A percentile compares a stretch with the other conserved stretches of the same genome.
Conservation (phyloP, 345 rosid species). For the Corchorus olitorius region DNA sequence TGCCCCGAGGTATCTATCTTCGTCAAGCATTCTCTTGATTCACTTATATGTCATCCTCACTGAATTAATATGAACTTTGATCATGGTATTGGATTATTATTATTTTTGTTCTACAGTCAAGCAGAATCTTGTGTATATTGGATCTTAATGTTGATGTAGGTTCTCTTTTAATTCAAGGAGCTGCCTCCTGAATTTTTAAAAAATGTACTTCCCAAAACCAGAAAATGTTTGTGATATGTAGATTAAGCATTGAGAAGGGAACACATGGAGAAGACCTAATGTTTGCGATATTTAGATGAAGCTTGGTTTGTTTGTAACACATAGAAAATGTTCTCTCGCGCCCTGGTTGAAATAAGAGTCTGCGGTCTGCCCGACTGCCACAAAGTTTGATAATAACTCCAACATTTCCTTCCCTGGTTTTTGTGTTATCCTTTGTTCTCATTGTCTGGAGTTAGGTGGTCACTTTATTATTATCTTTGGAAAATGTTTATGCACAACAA, state of each 20-base stretch:
- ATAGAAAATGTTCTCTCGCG: not conserved
- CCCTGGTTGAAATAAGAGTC: not conserved
- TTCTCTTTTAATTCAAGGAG: constrained; percentile 11
- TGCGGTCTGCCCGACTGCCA: not conserved
- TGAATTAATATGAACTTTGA: constrained; percentile 1
- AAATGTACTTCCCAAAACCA: constrained; percentile 3
- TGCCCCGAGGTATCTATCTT: constrained; percentile 61
- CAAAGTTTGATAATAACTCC: not conserved
- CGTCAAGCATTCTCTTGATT: constrained; percentile 5
- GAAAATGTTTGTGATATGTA: not conserved
- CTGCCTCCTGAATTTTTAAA: not conserved
- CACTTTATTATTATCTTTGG: not conserved
- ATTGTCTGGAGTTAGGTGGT: not conserved
- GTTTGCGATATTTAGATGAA: not conserved
- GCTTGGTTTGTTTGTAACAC: not conserved
- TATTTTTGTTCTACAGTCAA: not conserved
- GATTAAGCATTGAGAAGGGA: not conserved
- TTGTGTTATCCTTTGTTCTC: not conserved
- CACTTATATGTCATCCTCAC: constrained; percentile 1
- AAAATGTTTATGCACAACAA: not conserved
- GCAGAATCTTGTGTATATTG: constrained; percentile 4
- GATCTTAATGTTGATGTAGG: constrained; percentile 9
- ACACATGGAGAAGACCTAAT: not conserved
- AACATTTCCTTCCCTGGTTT: constrained; percentile 10
- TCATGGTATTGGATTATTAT: not conserved